Base-by-base conservation (phyloP, 129 eudicot genomes). In the Flaveria brownii region DNA sequence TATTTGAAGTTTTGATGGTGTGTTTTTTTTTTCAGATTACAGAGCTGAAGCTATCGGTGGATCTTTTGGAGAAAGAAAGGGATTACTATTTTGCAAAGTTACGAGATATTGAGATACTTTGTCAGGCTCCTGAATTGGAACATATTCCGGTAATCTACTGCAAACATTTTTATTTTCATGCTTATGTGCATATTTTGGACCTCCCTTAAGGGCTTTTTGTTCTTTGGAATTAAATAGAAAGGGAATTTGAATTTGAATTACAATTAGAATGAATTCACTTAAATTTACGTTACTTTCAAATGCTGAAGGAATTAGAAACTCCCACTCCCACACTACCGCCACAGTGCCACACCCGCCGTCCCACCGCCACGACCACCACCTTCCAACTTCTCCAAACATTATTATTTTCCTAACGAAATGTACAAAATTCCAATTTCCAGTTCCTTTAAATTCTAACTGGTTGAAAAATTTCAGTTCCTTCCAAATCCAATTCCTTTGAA, bases 1-100 rank as follows among this genome's bases (percentile, higher is more conserved):
- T 36, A 36, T 41, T 73, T 33, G 49, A 57, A 46, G 28, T 76
- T 72, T 22, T 71, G 17, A 72, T 54, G 47, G 23, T 26, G 0
- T 28, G 3, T 26, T 16, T 78, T 63, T n/a, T 28, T 66, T 2
- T 80, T 43, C 87, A 94, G 98, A 77, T 91, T 52, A 86, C 97
- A 28, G 97, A 94, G 54, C 83, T 94, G 73, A 91, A 88, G 88
- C 70, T 94, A 55, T 91, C 91, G 23, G 93, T 86, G 46, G 98
- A 94, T 72, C 83, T 76, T 56, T 75, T 94, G 85, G 98, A 91
- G 65, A 91, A 84, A 80, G 98, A 94, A 77, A 87, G 97, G 70
- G 98, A 94, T 74, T 94, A 88, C 77, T 94, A 94, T 80, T 94
- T 91, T 72, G 86, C 88, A 33, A 94, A 94, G 52, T 78, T 94